Conservation (phyloP, 352 stramenopile genomes). For the Thalassiosira delicatula region DNA sequence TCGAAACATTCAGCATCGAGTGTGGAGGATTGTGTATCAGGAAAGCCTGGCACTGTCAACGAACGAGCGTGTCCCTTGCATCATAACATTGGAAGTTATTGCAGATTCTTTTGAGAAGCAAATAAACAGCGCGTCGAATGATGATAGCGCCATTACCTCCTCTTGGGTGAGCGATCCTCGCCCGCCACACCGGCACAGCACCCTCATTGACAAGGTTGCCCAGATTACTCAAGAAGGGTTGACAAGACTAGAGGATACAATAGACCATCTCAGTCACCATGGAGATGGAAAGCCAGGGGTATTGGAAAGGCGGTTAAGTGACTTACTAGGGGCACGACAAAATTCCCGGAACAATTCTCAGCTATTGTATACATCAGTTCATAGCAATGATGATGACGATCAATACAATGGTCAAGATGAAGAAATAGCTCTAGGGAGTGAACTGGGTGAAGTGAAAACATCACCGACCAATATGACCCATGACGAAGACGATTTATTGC, state of each 20-base stretch:
- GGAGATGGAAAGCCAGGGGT: slow-evolving; percentile 40
- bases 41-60: slow-evolving; percentile 82
- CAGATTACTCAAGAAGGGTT: slow-evolving; percentile 62
- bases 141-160: slow-evolving; percentile 49
- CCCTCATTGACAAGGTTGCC: slow-evolving; percentile 77
- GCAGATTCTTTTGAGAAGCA: slow-evolving; percentile 5
- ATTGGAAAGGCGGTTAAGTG: slow-evolving; percentile 42
- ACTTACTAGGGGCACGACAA: slow-evolving; percentile 41
- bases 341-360: slow-evolving; percentile 24
- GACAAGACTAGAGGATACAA: slow-evolving; percentile 54
- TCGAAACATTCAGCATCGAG: slow-evolving; percentile 71
- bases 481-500: slow-evolving; percentile 20
- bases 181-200: slow-evolving; percentile 71
- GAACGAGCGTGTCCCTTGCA: slow-evolving; percentile 83
- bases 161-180: slow-evolving; percentile 55
- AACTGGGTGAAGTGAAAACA: slow-evolving; percentile 5
- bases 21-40: slow-evolving; percentile 80
- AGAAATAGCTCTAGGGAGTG: slow-evolving; percentile 28
- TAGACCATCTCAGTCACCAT: slow-evolving; percentile 58
- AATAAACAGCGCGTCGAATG: slow-evolving; percentile 24
- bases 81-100: slow-evolving; percentile 80
- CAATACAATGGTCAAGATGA: slow-evolving; percentile 23
- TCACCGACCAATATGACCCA: slow-evolving; percentile 1
- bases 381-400: slow-evolving; percentile 24
- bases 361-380: slow-evolving; percentile 22